A percentile compares a stretch with the other conserved stretches of the same genome.
phyloP scores from a whole-genome alignment of 331 rosid genomes.

The Erythrophleum ivorense region DNA sequence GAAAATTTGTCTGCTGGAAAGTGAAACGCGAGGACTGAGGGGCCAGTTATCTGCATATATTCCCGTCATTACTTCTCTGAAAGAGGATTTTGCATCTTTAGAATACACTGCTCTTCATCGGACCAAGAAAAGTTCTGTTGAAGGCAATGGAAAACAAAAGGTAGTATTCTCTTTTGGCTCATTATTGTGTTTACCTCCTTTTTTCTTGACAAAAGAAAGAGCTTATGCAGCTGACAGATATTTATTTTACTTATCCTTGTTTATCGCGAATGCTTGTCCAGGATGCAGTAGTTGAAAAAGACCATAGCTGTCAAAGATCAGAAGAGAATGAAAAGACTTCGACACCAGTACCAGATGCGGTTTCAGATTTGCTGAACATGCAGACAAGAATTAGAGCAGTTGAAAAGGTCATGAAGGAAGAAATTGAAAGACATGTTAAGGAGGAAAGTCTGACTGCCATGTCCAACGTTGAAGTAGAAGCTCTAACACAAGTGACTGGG shows the following conservation, averaged over 20 bases:
- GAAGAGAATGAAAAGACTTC: constrained; percentile 39
- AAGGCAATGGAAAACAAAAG: constrained; percentile 50
- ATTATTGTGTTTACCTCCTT: constrained; percentile 1
- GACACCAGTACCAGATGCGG: constrained; percentile 46
- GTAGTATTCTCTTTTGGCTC: constrained; percentile 47
- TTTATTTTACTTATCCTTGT: constrained; percentile 35
- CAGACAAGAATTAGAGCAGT: constrained; percentile 63
- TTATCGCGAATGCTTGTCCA: constrained; percentile 42
- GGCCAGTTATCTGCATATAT: constrained; percentile 67
- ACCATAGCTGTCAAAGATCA: constrained; percentile 41
- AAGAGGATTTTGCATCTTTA: constrained; percentile 73
- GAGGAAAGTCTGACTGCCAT: constrained; percentile 43
- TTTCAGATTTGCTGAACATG: constrained; percentile 66
- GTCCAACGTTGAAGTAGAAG: constrained; percentile 37
- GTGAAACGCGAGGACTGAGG: constrained; percentile 65
- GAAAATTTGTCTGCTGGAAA: constrained; percentile 59
- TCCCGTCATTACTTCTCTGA: constrained; percentile 73
- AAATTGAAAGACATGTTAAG: constrained; percentile 52
- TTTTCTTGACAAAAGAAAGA: constrained; percentile 23
- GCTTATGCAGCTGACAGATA: constrained; percentile 18
- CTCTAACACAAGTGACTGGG: constrained; percentile 36
- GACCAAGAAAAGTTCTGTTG: constrained; percentile 45
- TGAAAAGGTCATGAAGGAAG: constrained; percentile 60
- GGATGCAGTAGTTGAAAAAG: constrained; percentile 55
- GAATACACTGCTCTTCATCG: constrained; percentile 67